These are phyloP conservation scores for Calonectria ilicicola DNA, from an alignment of 2,329 filamentous ascomycete species.

Conservation along the genomic window DNA sequence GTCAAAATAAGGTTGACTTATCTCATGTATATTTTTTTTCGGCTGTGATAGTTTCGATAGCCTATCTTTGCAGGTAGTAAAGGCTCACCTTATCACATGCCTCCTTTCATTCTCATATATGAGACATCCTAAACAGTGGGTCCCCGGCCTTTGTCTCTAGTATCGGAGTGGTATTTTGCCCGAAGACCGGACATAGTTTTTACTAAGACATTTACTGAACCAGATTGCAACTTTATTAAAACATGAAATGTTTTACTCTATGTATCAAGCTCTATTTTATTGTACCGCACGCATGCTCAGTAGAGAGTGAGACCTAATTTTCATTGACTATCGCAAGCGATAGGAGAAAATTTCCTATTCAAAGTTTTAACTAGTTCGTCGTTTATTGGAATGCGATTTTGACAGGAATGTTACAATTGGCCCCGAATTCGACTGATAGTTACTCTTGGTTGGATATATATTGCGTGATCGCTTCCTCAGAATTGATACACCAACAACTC, in stretches of 20 bases:
- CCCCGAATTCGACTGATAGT: neutral
- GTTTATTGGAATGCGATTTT: neutral
- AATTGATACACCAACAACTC: too few species aligned
- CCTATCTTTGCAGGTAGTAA: too few species aligned
- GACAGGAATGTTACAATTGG: neutral
- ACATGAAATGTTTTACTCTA: too few species aligned
- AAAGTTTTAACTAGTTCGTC: neutral
- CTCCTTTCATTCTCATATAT: neutral
- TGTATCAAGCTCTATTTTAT: neutral
- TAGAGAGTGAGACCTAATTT: neutral
- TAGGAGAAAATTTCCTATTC: neutral
- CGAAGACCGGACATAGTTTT: neutral
- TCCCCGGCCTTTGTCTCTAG: too few species aligned
- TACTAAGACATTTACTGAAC: too few species aligned
- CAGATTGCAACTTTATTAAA: neutral
- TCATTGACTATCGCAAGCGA: neutral
- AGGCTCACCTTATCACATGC: neutral
- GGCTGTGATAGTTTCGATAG: too few species aligned
- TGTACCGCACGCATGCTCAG: neutral
- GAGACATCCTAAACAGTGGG: too few species aligned
- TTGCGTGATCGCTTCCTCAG: neutral
- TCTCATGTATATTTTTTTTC: too few species aligned
- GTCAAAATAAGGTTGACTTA: too few species aligned
- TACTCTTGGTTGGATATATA: neutral
- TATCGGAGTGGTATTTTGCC: neutral